Conservation (phyloP, 441 rosid species). For the Capsella rubella region DNA sequence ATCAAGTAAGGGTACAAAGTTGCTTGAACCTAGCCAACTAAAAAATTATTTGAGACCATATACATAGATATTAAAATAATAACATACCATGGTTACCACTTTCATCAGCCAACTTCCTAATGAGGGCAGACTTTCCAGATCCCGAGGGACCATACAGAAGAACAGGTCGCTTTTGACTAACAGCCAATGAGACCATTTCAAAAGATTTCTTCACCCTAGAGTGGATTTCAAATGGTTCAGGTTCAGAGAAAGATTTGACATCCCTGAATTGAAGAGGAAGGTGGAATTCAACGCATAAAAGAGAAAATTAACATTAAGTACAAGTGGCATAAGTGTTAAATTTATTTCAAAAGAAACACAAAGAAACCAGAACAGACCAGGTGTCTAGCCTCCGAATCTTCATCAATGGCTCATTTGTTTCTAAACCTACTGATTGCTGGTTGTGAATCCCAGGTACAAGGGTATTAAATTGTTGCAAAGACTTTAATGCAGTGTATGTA, state of each 20-base stretch:
- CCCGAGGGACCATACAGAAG: slow-evolving; percentile 95
- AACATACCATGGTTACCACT: slow-evolving; percentile 76
- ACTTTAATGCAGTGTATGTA: slow-evolving; percentile 41
- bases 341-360: slow-evolving; percentile 30
- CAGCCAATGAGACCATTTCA: slow-evolving; percentile 85
- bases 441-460: slow-evolving; percentile 51
- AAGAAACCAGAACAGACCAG: slow-evolving; percentile 50
- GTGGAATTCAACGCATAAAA: slow-evolving; percentile 28
- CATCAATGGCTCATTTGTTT: slow-evolving; percentile 53
- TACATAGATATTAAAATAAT: slow-evolving; percentile 16
- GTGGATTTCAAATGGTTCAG: slow-evolving; percentile 72
- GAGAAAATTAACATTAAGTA: slow-evolving; percentile 27
- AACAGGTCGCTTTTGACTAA: slow-evolving; percentile 94
- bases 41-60: slow-evolving; percentile 4
- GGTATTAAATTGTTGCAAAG: slow-evolving; percentile 46
- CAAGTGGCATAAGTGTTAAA: slow-evolving; percentile 13
- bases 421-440: slow-evolving; percentile 42
- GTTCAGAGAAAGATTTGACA: slow-evolving; percentile 53
- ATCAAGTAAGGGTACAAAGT: slow-evolving; percentile 30
- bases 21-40: slow-evolving; percentile 21
- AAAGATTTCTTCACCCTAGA: slow-evolving; percentile 67
- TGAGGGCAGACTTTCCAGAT: slow-evolving; percentile 92
- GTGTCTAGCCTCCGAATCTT: slow-evolving; percentile 52
- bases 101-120: slow-evolving; percentile 75
- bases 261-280: slow-evolving; percentile 58